Base-by-base conservation (phyloP, 805 yeast genomes). In the Lipomyces yamanashiensis region DNA sequence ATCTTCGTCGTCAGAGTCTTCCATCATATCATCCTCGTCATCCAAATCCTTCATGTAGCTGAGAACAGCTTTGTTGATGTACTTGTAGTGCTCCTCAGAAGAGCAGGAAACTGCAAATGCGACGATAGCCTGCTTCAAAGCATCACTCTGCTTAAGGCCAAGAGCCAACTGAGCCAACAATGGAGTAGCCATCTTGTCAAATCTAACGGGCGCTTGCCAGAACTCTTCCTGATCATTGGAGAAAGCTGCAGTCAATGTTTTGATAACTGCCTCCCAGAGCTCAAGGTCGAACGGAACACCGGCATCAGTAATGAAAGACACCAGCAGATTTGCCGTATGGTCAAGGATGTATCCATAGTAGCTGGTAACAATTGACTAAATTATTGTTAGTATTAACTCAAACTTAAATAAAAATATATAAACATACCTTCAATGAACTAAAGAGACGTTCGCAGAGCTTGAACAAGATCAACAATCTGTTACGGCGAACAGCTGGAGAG, bases 161-260 rank as follows among this genome's bases (percentile, higher is more conserved):
- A 66, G 55, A 9, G 77, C 71, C 67, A 92, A 79, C 78, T 92
- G 97, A 28, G 77, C 77, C 63, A 89, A 78, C 66, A 95, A 80
- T 2, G 88, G 82, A 44, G 76, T 81, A 15, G 87, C 82, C 33
- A 92, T 82, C 57, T 85, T 77, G 45, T 89, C 96, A 74, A 91
- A 95, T 74, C 99, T 85, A 33, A 91, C 84, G 58, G 87, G 88
- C 51, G 91, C 85, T 63, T 89, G 87, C 99, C 99, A 95, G 78
- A 90, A 95, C 72, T 95, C 99, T 71, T 89, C 96, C 33, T 64
- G 69, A 33, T 66, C 69, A 44, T 66, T 64, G 72, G 87, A 89
- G 80, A 95, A 92, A 1, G 97, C 88, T 0, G 90, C 82, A 0
- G 87, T 84, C 67, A 95, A 78, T 0, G 97, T 86, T 67, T 84